phyloP scores from a whole-genome alignment of 495 filamentous ascomycete species.

The Mytilinidion resinicola region DNA sequence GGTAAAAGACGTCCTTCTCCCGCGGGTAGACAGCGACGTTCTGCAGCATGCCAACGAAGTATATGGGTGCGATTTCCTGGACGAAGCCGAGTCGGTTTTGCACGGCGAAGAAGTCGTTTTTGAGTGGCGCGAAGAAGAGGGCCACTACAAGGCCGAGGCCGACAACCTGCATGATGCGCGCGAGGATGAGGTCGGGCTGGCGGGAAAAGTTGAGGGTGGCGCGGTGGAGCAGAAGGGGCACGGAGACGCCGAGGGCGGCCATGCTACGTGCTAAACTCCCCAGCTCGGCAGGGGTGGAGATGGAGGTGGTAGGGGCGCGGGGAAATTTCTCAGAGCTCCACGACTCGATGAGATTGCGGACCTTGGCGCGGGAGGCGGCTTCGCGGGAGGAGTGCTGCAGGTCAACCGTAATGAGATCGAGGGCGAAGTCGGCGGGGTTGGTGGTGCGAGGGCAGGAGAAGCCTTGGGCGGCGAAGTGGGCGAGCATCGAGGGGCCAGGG shows the following conservation, averaged over 20 bases:
- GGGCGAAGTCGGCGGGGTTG: slow-evolving; percentile 69
- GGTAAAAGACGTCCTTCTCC: slow-evolving; percentile 65
- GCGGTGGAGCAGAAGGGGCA: slow-evolving; percentile 57
- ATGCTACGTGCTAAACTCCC: slow-evolving; percentile 56
- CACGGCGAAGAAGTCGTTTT: slow-evolving; percentile 58
- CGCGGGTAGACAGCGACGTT: slow-evolving; percentile 66
- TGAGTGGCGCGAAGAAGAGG: slow-evolving; percentile 65
- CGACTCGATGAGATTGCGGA: slow-evolving; percentile 49
- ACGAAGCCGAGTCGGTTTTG: slow-evolving; percentile 67
- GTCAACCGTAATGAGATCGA: slow-evolving; percentile 69
- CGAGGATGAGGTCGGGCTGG: slow-evolving; percentile 56
- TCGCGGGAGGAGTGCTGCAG: slow-evolving; percentile 57
- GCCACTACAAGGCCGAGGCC: slow-evolving; percentile 60
- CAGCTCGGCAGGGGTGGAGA: slow-evolving; percentile 63
- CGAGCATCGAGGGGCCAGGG: slow-evolving; percentile 55
- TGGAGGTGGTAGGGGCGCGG: slow-evolving; percentile 23
- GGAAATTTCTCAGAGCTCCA: slow-evolving; percentile 37
- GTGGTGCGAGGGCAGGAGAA: slow-evolving; percentile 58
- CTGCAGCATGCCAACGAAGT: slow-evolving; percentile 71
- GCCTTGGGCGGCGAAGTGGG: slow-evolving; percentile 54
- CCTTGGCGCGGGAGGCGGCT: slow-evolving; percentile 51
- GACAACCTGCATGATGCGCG: slow-evolving; percentile 60
- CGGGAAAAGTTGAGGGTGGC: slow-evolving; percentile 60
- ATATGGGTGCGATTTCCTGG: slow-evolving; percentile 62
- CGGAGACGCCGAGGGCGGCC: slow-evolving; percentile 55